phyloP scores from a whole-genome alignment of 2,329 filamentous ascomycete genomes.

The Ceratocystis smalleyi region DNA sequence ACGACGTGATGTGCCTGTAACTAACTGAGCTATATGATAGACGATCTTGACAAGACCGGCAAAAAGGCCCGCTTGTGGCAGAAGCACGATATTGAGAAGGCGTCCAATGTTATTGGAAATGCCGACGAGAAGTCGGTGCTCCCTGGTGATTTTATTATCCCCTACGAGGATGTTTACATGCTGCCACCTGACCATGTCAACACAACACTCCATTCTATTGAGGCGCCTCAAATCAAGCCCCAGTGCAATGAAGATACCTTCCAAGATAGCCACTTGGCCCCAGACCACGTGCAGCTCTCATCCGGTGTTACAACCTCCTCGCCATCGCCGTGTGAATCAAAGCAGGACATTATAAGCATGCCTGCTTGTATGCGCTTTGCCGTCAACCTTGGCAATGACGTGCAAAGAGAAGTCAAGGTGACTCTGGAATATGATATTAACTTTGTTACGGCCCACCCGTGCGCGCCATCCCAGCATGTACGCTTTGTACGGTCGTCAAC shows the following conservation, averaged over 20 bases:
- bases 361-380: slow-evolving; percentile 26
- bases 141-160: slow-evolving; percentile 48
- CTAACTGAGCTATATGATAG: slow-evolving; percentile 22
- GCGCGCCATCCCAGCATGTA: slow-evolving; percentile 40
- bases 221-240: slow-evolving; percentile 25
- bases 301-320: slow-evolving; percentile 20
- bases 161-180: slow-evolving; percentile 39
- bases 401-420: slow-evolving; percentile 23
- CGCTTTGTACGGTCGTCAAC: slow-evolving; percentile 43
- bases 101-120: slow-evolving; percentile 45
- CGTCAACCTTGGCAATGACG: slow-evolving; percentile 23
- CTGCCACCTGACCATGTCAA: slow-evolving; percentile 33
- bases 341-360: not conserved
- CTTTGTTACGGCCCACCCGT: slow-evolving; percentile 52
- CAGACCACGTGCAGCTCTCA: slow-evolving; percentile 10
- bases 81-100: slow-evolving; percentile 42
- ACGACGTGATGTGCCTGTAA: not conserved
- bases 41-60: slow-evolving; percentile 34
- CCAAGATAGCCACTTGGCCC: not conserved
- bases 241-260: not conserved
- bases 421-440: slow-evolving; percentile 42
- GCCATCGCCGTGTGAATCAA: not conserved
- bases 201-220: slow-evolving; percentile 36
- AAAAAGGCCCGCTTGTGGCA: slow-evolving; percentile 46
- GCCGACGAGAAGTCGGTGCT: slow-evolving; percentile 38